Evolutionary conservation across 306 rosid species (phyloP).

Genomic region (Datisca glomerata): DNA sequence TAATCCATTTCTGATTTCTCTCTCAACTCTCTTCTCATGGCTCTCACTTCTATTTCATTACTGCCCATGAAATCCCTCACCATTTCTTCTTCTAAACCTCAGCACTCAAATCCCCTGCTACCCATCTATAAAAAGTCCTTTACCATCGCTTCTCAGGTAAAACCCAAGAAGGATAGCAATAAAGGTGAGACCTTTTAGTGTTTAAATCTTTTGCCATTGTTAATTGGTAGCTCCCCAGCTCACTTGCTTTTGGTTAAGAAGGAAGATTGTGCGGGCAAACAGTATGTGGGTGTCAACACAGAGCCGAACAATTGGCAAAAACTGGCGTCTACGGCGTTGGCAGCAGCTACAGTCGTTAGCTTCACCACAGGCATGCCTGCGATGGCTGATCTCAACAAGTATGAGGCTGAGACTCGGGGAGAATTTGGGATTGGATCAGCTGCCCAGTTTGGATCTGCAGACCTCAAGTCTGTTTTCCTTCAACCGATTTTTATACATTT

Average conservation of each 20-base stretch:
- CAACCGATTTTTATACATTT: neutral
- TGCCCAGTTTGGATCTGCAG: slow-evolving; percentile 92
- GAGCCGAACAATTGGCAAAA: slow-evolving; percentile 40
- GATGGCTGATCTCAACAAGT: slow-evolving; percentile 83
- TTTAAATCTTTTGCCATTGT: neutral
- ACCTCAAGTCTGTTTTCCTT: slow-evolving; percentile 43
- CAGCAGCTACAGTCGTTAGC: slow-evolving; percentile 44
- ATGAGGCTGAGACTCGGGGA: slow-evolving; percentile 65
- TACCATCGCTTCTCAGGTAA: slow-evolving; percentile 22
- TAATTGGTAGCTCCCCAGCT: neutral
- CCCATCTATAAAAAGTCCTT: slow-evolving; percentile 21
- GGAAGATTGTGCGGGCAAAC: slow-evolving; percentile 25
- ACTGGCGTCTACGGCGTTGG: slow-evolving; percentile 49
- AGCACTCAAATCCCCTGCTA: slow-evolving; percentile 12
- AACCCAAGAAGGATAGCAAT: slow-evolving; percentile 13
- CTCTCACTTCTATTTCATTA: slow-evolving; percentile 38
- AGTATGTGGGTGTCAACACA: slow-evolving; percentile 13
- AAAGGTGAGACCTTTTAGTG: slow-evolving; percentile 10
- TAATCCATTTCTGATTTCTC: slow-evolving; percentile 10
- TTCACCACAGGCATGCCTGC: slow-evolving; percentile 56
- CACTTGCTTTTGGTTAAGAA: slow-evolving; percentile 17
- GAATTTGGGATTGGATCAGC: slow-evolving; percentile 96
- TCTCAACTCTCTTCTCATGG: slow-evolving; percentile 22
- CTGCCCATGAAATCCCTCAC: slow-evolving; percentile 25
- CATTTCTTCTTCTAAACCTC: slow-evolving; percentile 25